Percentiles rank a stretch among this genome's conserved stretches.
phyloP scores from a whole-genome alignment of 257 asterid species.

The Solanum boliviense region DNA sequence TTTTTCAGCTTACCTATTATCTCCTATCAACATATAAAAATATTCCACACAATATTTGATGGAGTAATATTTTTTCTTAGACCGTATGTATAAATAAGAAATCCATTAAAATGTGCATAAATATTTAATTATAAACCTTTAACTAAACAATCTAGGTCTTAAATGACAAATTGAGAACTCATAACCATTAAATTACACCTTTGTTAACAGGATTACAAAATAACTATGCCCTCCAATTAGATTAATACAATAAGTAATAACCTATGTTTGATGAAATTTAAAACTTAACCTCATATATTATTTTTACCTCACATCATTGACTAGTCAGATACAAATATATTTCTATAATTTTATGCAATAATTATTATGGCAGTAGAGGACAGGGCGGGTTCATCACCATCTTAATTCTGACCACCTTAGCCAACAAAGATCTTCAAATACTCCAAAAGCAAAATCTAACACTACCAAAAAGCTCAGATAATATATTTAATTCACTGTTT shows the following conservation, averaged over 20 bases:
- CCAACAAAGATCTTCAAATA: conserved; percentile 53
- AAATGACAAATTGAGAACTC: not conserved
- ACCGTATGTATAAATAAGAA: too few species aligned
- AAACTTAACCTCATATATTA: too few species aligned
- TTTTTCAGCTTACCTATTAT: too few species aligned
- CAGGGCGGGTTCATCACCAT: conserved; percentile 20
- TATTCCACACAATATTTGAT: too few species aligned
- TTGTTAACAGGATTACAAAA: not conserved
- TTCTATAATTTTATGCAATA: conserved; percentile 6
- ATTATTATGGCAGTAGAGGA: conserved; percentile 6
- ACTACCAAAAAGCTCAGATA: conserved; percentile 7
- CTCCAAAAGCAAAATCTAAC: conserved; percentile 40
- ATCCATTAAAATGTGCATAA: not conserved
- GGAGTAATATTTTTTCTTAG: too few species aligned
- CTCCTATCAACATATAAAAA: too few species aligned
- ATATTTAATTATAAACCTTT: not conserved
- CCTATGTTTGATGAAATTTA: not conserved
- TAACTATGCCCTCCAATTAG: not conserved
- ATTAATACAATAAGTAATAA: not conserved
- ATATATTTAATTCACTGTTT: not conserved
- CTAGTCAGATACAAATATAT: not conserved
- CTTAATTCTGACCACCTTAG: conserved; percentile 26
- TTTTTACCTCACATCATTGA: not conserved
- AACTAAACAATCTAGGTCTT: not conserved
- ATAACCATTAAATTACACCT: not conserved